Evolutionary conservation across 2,329 filamentous ascomycete genomes (phyloP), one percentile per base, ranked within the genome.

Genomic region (Xylaria sp.): DNA sequence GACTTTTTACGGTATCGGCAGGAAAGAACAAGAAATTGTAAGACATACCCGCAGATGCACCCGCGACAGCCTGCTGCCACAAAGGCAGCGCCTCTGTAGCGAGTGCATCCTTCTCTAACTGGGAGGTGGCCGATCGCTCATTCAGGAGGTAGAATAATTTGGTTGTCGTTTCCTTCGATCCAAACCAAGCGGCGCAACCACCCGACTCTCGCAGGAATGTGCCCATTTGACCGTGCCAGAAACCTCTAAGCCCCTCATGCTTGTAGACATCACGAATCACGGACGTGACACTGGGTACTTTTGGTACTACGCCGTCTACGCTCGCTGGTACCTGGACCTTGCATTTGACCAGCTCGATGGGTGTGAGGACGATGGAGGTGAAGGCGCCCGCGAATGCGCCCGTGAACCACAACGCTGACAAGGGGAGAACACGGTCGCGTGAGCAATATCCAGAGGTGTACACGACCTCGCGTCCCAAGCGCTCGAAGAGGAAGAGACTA

Each of bases 21-120:
- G 96, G 96, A 79, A 96, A 99, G 84, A 98, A 97, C 25, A 97
- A 83, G 78, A 98, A 98, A 79, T 99, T 99, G 82, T 99, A 99
- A 41, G 90, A 90, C 83, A 97, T 92, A 61, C 96, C 96, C 3
- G 95, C 96, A 8, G 90, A 89, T 2, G 95, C 95, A 48, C 95
- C 95, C 1, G 94, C 93, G 23, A 93, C 78, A 76, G 97, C 93
- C 79, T 97, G 94, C 81, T 97, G 93, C 86, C 92, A 92, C 5
- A 97, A 80, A 5, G 93, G 91, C 10, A 97, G 82, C 0, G 89
- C 84, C 56, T 86, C 82, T 4, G 84, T 79, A 3, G 79, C 74
- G 18, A 85, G 77, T 2, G 74, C 77, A 69, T 81, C 80, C 64
- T 76, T 82, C 76, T 84, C 82, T 2, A 75, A 72, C 39, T 80